Evolutionary conservation across 805 yeast species (phyloP), one percentile per base, ranked within the genome.

Genomic region (Wickerhamiella galacta): DNA sequence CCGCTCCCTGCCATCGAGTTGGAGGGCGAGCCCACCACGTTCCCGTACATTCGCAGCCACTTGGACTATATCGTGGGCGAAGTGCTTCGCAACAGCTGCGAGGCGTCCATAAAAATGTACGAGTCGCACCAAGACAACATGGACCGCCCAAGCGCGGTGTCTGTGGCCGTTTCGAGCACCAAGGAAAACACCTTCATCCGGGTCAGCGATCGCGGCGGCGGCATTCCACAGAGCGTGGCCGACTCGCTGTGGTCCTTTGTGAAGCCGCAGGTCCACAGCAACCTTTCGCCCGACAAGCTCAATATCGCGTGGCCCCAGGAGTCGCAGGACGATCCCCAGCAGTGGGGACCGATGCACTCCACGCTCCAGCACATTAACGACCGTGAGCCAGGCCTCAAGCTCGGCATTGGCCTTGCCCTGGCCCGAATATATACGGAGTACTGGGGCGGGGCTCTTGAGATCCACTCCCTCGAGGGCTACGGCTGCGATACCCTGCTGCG

Each of bases 401-500:
- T 87, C 19, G 95, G 95, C 0, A 65, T 87, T 38, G 94, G 95
- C 1, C 59, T 87, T 39, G 95, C 96, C 0, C 73, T 87, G 77
- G 78, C 94, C 47, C 75, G 80, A 44, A 81, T 85, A 0, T 87
- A 87, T 49, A 81, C 93, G 0, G 95, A 87, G 45, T 87, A 87
- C 54, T 87, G 96, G 96, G 90, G 85, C 45, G 96, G 96, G 5
- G 79, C 76, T 32, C 54, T 87, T 32, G 75, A 73, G 38, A 69
- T 87, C 65, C 75, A 75, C 44, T 75, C 92, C 0, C 58, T 87
- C 32, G 87, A 82, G 38, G 95, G 95, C 2, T 81, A 76, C 45
- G 98, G 98, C 2, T 72, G 90, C 23, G 98, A 87, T 49, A 83
- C 87, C 0, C 75, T 76, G 38, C 57, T 90, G 47, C 72, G 76